Evolutionary conservation across 768 basidiomycete species (phyloP).

Genomic region (Pulveroboletus frians): DNA sequence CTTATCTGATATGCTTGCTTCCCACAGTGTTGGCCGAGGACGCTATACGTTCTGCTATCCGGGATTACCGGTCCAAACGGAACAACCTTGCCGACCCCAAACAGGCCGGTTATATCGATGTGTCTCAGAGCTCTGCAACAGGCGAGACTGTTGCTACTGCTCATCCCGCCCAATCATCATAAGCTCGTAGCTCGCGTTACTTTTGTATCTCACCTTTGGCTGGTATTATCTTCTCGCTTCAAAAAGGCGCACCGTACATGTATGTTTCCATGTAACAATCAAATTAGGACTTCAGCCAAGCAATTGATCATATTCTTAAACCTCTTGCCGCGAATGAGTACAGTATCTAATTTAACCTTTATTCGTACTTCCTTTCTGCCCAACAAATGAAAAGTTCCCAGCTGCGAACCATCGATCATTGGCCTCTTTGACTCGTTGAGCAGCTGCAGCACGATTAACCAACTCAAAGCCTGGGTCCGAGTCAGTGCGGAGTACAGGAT

Average conservation of each 20-base stretch:
- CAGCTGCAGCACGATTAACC: conserved; percentile 82
- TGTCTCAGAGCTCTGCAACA: conserved; percentile 51
- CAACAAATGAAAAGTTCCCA: conserved; percentile 77
- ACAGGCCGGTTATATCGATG: conserved; percentile 65
- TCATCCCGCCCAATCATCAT: conserved; percentile 37
- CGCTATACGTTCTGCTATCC: conserved; percentile 97
- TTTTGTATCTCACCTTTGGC: background rate
- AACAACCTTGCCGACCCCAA: conserved; percentile 44
- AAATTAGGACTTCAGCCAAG: background rate
- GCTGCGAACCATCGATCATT: conserved; percentile 96
- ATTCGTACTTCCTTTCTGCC: conserved; percentile 42
- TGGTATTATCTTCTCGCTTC: conserved; percentile 16
- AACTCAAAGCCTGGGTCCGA: conserved; percentile 70
- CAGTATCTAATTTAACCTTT: conserved; percentile 16
- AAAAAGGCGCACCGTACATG: conserved; percentile 10
- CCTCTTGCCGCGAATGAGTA: background rate
- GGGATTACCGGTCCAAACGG: conserved; percentile 89
- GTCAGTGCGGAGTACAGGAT: conserved; percentile 10
- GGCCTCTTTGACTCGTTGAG: conserved; percentile 88
- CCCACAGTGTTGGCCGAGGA: conserved; percentile 89
- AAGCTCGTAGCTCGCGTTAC: background rate
- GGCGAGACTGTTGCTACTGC: conserved; percentile 52
- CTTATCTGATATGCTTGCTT: conserved; percentile 23
- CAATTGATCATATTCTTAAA: background rate
- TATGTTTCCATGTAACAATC: conserved; percentile 8